A percentile compares a stretch with the other conserved stretches of the same genome.
Conservation (phyloP, 352 stramenopile species). For the Globisporangium cystogenes region DNA sequence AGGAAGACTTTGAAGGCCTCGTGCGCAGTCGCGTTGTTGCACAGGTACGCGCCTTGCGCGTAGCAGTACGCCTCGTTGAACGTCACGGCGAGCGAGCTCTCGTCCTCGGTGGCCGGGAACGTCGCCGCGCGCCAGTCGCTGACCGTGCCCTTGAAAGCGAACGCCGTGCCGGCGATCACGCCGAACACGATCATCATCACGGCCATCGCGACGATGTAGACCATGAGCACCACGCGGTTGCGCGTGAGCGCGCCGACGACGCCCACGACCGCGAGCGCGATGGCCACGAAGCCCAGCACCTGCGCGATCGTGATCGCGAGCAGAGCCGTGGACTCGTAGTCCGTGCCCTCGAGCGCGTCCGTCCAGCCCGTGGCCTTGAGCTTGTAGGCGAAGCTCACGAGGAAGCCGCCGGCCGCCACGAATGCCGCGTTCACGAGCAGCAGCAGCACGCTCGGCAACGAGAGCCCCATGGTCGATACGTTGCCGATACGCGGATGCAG, state of each 20-base stretch:
- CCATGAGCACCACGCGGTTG: conserved; percentile 57
- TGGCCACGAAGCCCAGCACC: conserved; percentile 44
- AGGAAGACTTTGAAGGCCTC: conserved; percentile 61
- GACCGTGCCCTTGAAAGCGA: conserved; percentile 71
- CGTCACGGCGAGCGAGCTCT: conserved; percentile 53
- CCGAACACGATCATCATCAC: conserved; percentile 65
- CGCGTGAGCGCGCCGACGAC: conserved; percentile 61
- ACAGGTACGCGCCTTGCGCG: conserved; percentile 75
- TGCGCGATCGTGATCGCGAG: conserved; percentile 43
- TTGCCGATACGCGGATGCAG: too few relatives aligned
- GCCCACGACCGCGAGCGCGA: conserved; percentile 55
- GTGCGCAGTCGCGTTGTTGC: conserved; percentile 65
- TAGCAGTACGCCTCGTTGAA: conserved; percentile 87
- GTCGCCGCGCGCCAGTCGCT: conserved; percentile 38
- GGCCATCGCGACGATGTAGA: conserved; percentile 75
- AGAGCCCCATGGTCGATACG: conserved; percentile 35
- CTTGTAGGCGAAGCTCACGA: conserved; percentile 55
- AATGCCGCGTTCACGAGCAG: conserved; percentile 77
- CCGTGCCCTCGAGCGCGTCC: conserved; percentile 64
- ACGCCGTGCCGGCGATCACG: conserved; percentile 58
- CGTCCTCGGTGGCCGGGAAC: conserved; percentile 49
- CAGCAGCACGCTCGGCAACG: conserved; percentile 46
- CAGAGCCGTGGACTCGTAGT: conserved; percentile 48
- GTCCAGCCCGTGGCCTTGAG: conserved; percentile 65
- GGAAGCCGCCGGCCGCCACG: conserved; percentile 46